A percentile compares a stretch with the other conserved stretches of the same genome.
phyloP scores from a whole-genome alignment of 2,329 filamentous ascomycete genomes.

The Microdochium trichocladiopsis region DNA sequence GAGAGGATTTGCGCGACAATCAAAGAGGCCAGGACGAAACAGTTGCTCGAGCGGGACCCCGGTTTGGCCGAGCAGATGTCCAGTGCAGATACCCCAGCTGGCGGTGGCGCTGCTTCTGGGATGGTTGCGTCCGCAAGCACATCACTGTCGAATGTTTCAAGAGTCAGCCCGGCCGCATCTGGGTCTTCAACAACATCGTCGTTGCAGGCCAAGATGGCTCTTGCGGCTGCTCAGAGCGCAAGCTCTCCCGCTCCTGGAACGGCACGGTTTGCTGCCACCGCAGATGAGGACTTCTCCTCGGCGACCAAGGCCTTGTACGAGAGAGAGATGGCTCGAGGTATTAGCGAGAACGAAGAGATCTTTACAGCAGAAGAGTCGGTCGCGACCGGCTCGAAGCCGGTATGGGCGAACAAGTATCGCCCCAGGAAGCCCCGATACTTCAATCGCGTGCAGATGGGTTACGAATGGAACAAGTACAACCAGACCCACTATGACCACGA shows the following conservation, averaged over 20 bases:
- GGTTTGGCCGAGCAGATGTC: conserved; percentile 34
- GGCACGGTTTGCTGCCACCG: conserved; percentile 61
- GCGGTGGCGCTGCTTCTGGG: conserved; percentile 28
- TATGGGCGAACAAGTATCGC: conserved; percentile 78
- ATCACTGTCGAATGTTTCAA: conserved; percentile 16
- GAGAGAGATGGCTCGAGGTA: conserved; percentile 82
- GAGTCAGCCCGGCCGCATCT: conserved; percentile 10
- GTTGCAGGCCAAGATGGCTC: conserved; percentile 5
- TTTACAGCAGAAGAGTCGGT: conserved; percentile 87
- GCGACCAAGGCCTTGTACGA: conserved; percentile 87
- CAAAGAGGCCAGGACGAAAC: conserved; percentile 59
- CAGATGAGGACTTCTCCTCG: conserved; percentile 76
- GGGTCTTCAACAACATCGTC: conserved; percentile 18
- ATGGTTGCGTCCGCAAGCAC: conserved; percentile 13
- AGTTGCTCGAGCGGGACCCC: conserved; percentile 59
- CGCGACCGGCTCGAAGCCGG: conserved; percentile 53
- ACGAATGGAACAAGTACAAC: conserved; percentile 99
- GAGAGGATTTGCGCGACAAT: conserved; percentile 72
- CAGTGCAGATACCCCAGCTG: conserved; percentile 35
- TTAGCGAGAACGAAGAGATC: conserved; percentile 92
- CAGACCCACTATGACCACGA: conserved; percentile 99
- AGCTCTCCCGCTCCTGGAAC: conserved; percentile 44
- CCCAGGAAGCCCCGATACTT: conserved; percentile 94
- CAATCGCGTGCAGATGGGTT: conserved; percentile 97
- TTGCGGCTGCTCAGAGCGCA: conserved; percentile 22